Evolutionary conservation across 495 filamentous ascomycete genomes (phyloP), one percentile per base, ranked within the genome.

Genomic region (Tuber indicum): DNA sequence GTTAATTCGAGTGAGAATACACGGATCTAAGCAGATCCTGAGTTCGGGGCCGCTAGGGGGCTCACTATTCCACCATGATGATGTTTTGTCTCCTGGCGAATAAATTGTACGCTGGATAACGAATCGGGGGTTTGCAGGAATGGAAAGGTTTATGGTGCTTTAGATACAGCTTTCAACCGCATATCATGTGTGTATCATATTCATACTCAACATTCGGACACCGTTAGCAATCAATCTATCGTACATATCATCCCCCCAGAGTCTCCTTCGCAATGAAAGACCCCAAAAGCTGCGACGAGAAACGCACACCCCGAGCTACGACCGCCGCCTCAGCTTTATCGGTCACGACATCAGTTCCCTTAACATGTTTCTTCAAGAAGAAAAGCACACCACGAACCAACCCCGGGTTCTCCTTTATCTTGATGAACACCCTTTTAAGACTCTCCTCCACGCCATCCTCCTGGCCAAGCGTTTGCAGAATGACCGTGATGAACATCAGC

Each of bases 311-410:
- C 90, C 91, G 92, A 84, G 86, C 89, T 23, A 97, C 87, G 19
- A 84, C 85, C 76, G 89, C 89, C 77, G 87, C 90, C 76, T 92
- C 88, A 58, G 86, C 85, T 81, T 88, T 88, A 19, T 85, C 87
- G 45, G 86, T 87, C 16, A 90, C 89, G 80, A 97, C 86, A 80
- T 94, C 91, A 0, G 90, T 91, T 81, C 90, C 93, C 39, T 89
- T 87, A 8, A 97, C 89, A 39, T 91, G 88, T 84, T 91, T 94
- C 81, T 88, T 89, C 42, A 97, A 75, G 83, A 98, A 96, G 82
- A 89, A 94, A 69, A 91, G 91, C 75, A 97, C 79, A 4, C 92
- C 92, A 77, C 87, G 88, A 1, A 88, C 89, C 73, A 97, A 86
- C 70, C 90, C 87, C 1, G 90, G 88, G 10, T 87, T 87, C 26